Conservation (phyloP, 148 eudicot species). For the Rhododendron simsii region DNA sequence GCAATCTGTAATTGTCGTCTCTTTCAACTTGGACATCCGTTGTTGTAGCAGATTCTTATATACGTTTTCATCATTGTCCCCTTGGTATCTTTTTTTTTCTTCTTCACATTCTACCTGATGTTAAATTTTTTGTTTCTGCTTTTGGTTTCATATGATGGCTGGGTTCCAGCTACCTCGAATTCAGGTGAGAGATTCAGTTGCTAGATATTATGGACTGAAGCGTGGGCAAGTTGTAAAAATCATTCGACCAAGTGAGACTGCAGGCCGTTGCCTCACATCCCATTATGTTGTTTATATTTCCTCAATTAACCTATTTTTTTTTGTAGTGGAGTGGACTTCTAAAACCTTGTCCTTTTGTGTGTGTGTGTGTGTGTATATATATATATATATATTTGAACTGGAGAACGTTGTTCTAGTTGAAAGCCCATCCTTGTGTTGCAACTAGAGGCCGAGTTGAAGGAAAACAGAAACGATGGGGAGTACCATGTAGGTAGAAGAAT, state of each 20-base stretch:
- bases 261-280: constrained; percentile 46
- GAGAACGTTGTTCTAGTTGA: too few relatives aligned
- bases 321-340: background rate
- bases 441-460: background rate
- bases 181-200: constrained; percentile 75
- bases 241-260: constrained; percentile 66
- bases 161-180: constrained; percentile 62
- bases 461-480: background rate
- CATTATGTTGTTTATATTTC: constrained; percentile 34
- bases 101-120: background rate
- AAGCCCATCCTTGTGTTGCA: background rate
- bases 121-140: background rate
- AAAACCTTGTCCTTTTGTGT: background rate
- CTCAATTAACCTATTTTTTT: background rate
- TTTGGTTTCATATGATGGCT: background rate
- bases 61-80: background rate
- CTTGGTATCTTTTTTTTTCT: background rate
- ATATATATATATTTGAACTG: too few relatives aligned
- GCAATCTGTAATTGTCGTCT: background rate
- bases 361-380: too few relatives aligned
- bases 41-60: background rate
- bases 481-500: too few relatives aligned
- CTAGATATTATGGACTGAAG: constrained; percentile 75
- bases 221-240: constrained; percentile 89
- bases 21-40: background rate